Evolutionary conservation across 805 yeast species (phyloP).

Genomic region (Tetrapisispora taiwanensis): DNA sequence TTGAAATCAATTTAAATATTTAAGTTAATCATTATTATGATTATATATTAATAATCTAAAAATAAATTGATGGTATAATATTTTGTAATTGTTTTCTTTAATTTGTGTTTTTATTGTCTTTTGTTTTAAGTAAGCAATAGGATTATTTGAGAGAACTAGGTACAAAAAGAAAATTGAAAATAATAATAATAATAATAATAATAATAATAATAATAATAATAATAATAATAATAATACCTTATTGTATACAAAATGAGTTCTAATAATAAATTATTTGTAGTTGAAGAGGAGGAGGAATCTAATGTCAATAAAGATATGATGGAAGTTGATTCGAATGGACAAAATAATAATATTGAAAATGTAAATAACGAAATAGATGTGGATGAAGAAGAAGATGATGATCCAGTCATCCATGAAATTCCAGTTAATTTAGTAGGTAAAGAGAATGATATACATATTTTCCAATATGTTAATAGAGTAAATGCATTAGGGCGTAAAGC

Average conservation of each 20-base stretch:
- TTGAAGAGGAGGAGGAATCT: conserved; percentile 29
- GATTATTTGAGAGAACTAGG: too few relatives aligned
- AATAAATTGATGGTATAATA: too few relatives aligned
- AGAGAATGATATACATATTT: conserved; percentile 31
- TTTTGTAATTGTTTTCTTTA: too few relatives aligned
- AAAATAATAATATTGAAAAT: background rate
- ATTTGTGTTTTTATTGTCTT: too few relatives aligned
- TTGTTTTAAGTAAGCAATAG: too few relatives aligned
- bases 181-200: too few relatives aligned
- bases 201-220: too few relatives aligned
- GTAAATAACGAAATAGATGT: background rate
- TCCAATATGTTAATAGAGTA: conserved; percentile 45
- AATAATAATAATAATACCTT: too few relatives aligned
- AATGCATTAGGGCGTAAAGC: conserved; percentile 17
- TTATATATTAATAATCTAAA: too few relatives aligned
- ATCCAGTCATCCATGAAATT: conserved; percentile 50
- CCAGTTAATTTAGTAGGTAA: conserved; percentile 42
- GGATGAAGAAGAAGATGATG: conserved; percentile 34
- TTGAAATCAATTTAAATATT: background rate
- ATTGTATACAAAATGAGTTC: background rate
- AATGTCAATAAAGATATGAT: background rate
- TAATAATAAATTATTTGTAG: conserved; percentile 24
- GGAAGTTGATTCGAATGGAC: background rate
- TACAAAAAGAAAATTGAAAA: too few relatives aligned
- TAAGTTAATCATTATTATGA: too few relatives aligned